phyloP scores from a whole-genome alignment of 2,329 filamentous ascomycete genomes.

The Zopfia rhizophila region DNA sequence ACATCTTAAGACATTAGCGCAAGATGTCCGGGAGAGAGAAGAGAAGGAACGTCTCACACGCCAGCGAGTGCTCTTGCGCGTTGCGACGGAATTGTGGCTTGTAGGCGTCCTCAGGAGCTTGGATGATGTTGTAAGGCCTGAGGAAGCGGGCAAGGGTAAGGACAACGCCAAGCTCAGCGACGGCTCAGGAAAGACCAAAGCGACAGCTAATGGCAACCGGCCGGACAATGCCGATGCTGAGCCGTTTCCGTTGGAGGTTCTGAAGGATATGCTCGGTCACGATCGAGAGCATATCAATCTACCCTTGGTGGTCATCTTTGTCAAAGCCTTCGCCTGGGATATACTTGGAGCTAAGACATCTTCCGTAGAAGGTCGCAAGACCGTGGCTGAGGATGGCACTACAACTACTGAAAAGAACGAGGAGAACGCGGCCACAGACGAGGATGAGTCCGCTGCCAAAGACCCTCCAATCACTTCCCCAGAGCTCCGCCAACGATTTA shows the following conservation, averaged over 20 bases:
- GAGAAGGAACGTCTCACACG: slow-evolving; percentile 91
- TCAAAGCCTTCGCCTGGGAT: slow-evolving; percentile 97
- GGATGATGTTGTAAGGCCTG: slow-evolving; percentile 72
- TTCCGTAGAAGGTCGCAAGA: slow-evolving; percentile 82
- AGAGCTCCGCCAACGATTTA: slow-evolving; percentile 86
- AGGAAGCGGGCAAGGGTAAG: slow-evolving; percentile 71
- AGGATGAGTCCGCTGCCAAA: slow-evolving; percentile 62
- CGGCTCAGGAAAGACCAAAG: slow-evolving; percentile 69
- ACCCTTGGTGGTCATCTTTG: slow-evolving; percentile 91
- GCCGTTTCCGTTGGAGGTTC: slow-evolving; percentile 94
- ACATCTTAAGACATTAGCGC: slow-evolving; percentile 78
- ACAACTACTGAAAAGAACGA: slow-evolving; percentile 67
- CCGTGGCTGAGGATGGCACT: slow-evolving; percentile 81
- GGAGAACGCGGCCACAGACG: slow-evolving; percentile 63
- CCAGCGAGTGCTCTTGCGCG: slow-evolving; percentile 85
- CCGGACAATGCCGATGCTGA: slow-evolving; percentile 77
- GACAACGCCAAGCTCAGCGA: slow-evolving; percentile 65
- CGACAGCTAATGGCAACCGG: slow-evolving; percentile 66
- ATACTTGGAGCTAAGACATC: slow-evolving; percentile 81
- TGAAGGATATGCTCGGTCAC: slow-evolving; percentile 94
- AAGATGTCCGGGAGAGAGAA: slow-evolving; percentile 90
- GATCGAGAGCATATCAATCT: slow-evolving; percentile 93
- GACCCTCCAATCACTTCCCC: slow-evolving; percentile 79
- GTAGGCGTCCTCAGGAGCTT: slow-evolving; percentile 87
- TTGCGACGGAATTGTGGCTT: slow-evolving; percentile 96